Evolutionary conservation across 208 protist genomes (phyloP).

Genomic region (Angomonas desouzai): DNA sequence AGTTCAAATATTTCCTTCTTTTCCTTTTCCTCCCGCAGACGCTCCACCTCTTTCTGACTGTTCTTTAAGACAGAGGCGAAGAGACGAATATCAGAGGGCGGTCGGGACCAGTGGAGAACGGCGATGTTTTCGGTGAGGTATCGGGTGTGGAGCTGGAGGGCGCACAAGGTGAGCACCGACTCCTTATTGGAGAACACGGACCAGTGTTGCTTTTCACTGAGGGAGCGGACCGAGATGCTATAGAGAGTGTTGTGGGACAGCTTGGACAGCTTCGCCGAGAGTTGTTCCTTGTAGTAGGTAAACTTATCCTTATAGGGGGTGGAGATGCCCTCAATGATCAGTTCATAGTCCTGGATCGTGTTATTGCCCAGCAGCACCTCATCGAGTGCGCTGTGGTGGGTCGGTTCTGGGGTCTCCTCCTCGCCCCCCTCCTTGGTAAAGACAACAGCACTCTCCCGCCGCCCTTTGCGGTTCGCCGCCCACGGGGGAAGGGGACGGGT

Average conservation of each 20-base stretch:
- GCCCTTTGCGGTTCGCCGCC: conserved; percentile 13
- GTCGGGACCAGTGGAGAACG: conserved; percentile 60
- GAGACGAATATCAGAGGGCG: conserved; percentile 32
- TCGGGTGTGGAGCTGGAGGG: conserved; percentile 47
- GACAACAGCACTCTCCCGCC: neutral
- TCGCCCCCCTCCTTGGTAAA: neutral
- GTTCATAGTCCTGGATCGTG: conserved; percentile 69
- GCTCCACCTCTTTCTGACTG: conserved; percentile 48
- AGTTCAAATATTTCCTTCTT: conserved; percentile 78
- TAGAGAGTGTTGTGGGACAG: conserved; percentile 83
- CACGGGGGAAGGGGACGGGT: conserved; percentile 53
- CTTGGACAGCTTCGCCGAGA: conserved; percentile 43
- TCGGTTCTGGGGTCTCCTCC: neutral
- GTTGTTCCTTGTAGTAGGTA: conserved; percentile 47
- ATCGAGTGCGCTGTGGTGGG: conserved; percentile 13
- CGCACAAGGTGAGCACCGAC: conserved; percentile 73
- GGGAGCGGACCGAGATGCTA: conserved; percentile 70
- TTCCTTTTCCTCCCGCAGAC: conserved; percentile 70
- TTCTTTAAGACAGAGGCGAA: conserved; percentile 50
- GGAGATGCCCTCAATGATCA: conserved; percentile 68
- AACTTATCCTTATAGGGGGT: conserved; percentile 40
- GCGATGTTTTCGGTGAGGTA: conserved; percentile 74
- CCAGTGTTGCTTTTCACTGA: conserved; percentile 79
- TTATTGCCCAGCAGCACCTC: conserved; percentile 70
- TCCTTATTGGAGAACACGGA: conserved; percentile 74